phyloP scores from a whole-genome alignment of 345 rosid species.

The Atalantia buxifolia region DNA sequence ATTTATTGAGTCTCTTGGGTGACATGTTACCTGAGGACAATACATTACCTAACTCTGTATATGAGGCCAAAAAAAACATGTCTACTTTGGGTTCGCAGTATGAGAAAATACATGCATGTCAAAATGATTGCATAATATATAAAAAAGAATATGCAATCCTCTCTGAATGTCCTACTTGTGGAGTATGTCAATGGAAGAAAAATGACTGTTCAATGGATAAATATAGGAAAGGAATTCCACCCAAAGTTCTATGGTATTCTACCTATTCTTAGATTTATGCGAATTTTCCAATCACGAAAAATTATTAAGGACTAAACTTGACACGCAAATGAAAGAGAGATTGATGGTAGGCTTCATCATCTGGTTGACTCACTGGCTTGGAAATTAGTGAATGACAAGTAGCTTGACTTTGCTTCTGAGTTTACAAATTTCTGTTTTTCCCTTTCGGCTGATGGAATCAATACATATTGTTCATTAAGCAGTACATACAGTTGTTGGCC shows the following conservation, averaged over 20 bases:
- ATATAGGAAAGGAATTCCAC: background rate
- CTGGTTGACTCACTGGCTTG: background rate
- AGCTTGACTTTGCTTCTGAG: background rate
- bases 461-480: too few relatives aligned
- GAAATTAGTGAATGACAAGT: background rate
- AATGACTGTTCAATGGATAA: fast-evolving
- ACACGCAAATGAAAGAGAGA: background rate
- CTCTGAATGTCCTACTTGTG: background rate
- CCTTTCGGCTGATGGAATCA: background rate
- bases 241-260: background rate
- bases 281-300: background rate
- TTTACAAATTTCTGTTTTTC: background rate
- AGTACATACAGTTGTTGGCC: too few relatives aligned
- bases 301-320: background rate
- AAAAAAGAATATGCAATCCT: background rate
- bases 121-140: background rate
- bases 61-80: too few relatives aligned
- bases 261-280: background rate
- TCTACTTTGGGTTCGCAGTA: too few relatives aligned
- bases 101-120: too few relatives aligned
- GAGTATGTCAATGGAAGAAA: background rate
- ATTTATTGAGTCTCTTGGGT: too few relatives aligned
- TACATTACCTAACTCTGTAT: too few relatives aligned
- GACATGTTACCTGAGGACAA: too few relatives aligned
- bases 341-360: background rate